phyloP scores from a whole-genome alignment of 257 asterid genomes.

The Ajuga chamaepitys region DNA sequence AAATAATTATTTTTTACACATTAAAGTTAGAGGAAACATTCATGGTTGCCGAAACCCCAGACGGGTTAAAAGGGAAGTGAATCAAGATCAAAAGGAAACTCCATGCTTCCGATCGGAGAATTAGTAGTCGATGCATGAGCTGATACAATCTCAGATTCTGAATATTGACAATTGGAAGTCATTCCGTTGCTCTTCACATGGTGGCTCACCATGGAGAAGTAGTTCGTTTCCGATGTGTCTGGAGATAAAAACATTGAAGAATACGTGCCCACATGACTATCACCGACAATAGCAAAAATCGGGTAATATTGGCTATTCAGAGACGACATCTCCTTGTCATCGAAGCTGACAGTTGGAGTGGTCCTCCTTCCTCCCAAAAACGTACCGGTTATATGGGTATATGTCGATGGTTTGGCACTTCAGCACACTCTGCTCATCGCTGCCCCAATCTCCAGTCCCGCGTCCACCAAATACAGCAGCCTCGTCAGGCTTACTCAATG shows the following conservation, averaged over 20 bases:
- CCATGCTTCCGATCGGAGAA: slow-evolving; percentile 66
- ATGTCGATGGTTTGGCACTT: background rate
- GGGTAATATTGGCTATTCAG: too few relatives aligned
- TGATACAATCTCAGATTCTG: slow-evolving; percentile 39
- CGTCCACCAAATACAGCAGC: background rate
- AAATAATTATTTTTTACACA: background rate
- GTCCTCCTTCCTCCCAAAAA: background rate
- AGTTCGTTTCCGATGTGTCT: too few relatives aligned
- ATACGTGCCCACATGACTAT: too few relatives aligned
- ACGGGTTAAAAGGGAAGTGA: slow-evolving; percentile 44
- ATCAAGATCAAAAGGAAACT: slow-evolving; percentile 44
- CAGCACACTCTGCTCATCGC: background rate
- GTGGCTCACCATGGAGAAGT: too few relatives aligned
- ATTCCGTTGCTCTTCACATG: slow-evolving; percentile 13
- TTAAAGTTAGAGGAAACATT: too few relatives aligned
- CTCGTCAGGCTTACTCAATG: background rate
- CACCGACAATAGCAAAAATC: too few relatives aligned
- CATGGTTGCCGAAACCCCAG: slow-evolving; percentile 24
- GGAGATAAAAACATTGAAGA: too few relatives aligned
- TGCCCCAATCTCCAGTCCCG: background rate
- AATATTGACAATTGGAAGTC: background rate
- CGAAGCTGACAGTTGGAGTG: too few relatives aligned
- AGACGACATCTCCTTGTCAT: too few relatives aligned
- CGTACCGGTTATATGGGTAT: background rate
- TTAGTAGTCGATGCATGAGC: slow-evolving; percentile 62